phyloP scores from a whole-genome alignment of 345 rosid species.

The Gynandropsis gynandra region DNA sequence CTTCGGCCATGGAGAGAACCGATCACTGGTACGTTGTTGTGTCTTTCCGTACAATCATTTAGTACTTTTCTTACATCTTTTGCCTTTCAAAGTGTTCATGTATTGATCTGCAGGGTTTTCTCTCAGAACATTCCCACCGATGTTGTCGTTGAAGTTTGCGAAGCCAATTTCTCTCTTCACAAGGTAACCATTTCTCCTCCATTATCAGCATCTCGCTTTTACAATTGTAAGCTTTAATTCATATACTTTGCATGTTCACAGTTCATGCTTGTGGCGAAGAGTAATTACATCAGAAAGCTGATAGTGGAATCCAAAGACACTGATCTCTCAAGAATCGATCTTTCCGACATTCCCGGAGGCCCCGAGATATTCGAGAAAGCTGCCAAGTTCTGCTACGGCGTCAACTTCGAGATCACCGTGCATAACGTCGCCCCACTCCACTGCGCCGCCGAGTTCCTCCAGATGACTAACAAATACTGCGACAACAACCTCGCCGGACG shows the following conservation, averaged over 20 bases:
- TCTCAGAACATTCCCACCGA: slow-evolving; percentile 84
- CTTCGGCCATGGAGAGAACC: slow-evolving; percentile 73
- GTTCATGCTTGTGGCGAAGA: slow-evolving; percentile 91
- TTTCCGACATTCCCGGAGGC: slow-evolving; percentile 86
- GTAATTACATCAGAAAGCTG: slow-evolving; percentile 74
- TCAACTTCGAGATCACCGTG: slow-evolving; percentile 91
- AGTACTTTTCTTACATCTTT: background rate
- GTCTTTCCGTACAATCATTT: background rate
- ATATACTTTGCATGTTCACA: slow-evolving; percentile 7
- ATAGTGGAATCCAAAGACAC: slow-evolving; percentile 63
- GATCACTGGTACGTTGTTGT: slow-evolving; percentile 62
- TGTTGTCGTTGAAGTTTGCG: slow-evolving; percentile 65
- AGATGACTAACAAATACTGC: slow-evolving; percentile 76
- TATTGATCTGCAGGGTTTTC: slow-evolving; percentile 53
- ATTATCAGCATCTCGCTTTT: too few relatives aligned
- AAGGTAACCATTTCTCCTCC: slow-evolving; percentile 37
- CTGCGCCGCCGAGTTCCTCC: slow-evolving; percentile 81
- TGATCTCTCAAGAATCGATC: slow-evolving; percentile 49
- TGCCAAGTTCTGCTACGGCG: slow-evolving; percentile 88
- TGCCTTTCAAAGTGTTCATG: background rate
- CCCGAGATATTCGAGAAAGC: slow-evolving; percentile 89
- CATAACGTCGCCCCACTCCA: slow-evolving; percentile 88
- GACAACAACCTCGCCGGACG: slow-evolving; percentile 70
- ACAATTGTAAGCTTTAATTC: too few relatives aligned
- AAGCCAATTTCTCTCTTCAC: slow-evolving; percentile 79